Base-by-base conservation (phyloP, 2,329 filamentous ascomycete species). In the Diaporthe destruens region DNA sequence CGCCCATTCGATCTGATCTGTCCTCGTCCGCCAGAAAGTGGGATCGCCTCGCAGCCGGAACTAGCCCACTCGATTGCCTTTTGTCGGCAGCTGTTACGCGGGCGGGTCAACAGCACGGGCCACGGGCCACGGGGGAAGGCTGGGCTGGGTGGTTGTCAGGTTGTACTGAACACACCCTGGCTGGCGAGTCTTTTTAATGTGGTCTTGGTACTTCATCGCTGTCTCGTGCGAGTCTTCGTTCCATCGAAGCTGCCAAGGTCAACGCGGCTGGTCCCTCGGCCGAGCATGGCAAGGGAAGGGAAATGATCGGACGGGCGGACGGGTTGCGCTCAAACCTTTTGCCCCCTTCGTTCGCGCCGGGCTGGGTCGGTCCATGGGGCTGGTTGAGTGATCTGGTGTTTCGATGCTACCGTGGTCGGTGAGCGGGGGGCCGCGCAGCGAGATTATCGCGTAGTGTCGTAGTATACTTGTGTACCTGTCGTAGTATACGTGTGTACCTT, bases 1-100 rank as follows among this genome's bases (percentile, higher is more conserved):
- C 61, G 61, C 61, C 44, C 44, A 49, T 51, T 51, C 61, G 61
- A 65, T 65, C 61, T 65, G 61, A 65, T 65, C 61, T 65, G 61
- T 65, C 61, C 61, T 51, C 44, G 61, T 44, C 61, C 44, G 61
- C 44, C 44, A 49, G 36, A 39, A 44, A 51, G 61, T 65, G 61
- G 61, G 61, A 65, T 65, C 61, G 61, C 32, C 61, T 65, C 20
- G 61, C 36, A 65, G 61, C 44, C 44, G 44, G 20, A 51, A 42
- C 61, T 65, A 65, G 44, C 61, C 44, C 32, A 18, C 44, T 65
- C 61, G 44, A 65, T 65, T 65, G 20, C 61, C 61, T 65, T 65
- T 61, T 49, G 44, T 65, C 61, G 61, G 61, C 61, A 51, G 36
- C 44, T 65, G 11, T 65, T 65, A 65, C 44, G 44, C 61, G 61